phyloP scores from a whole-genome alignment of 2,329 filamentous ascomycete genomes.

The Hypoxylon sp. region DNA sequence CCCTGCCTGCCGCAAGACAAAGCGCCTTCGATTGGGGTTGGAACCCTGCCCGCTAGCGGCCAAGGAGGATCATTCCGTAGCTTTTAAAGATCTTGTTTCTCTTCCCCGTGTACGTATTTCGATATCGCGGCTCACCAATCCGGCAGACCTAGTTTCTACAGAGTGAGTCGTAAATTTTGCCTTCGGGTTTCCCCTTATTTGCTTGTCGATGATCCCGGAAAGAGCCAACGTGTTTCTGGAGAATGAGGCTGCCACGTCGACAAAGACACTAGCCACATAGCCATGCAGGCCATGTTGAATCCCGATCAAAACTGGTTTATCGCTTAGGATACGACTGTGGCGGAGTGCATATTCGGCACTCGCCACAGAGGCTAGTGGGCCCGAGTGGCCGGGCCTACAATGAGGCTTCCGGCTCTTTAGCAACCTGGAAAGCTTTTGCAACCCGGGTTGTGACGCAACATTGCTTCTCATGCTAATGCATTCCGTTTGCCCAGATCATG shows the following conservation, averaged over 20 bases:
- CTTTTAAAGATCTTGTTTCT: slow-evolving; percentile 38
- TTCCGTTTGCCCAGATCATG: slow-evolving; percentile 45
- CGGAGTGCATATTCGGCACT: slow-evolving; percentile 49
- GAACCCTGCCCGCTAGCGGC: slow-evolving; percentile 41
- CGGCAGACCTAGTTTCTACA: slow-evolving; percentile 28
- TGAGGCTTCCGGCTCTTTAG: slow-evolving; percentile 23
- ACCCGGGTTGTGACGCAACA: slow-evolving; percentile 39
- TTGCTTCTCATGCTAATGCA: slow-evolving; percentile 39
- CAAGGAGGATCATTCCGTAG: slow-evolving; percentile 47
- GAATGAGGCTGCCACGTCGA: slow-evolving; percentile 48
- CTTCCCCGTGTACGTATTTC: slow-evolving; percentile 24
- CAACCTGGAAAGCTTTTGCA: slow-evolving; percentile 37
- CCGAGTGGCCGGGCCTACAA: slow-evolving; percentile 35
- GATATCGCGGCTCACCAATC: slow-evolving; percentile 34
- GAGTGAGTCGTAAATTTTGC: slow-evolving; percentile 13
- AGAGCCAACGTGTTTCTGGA: slow-evolving; percentile 32
- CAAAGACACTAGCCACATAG: slow-evolving; percentile 46
- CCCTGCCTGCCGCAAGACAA: slow-evolving; percentile 45
- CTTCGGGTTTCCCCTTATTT: slow-evolving; percentile 20
- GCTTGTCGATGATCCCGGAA: slow-evolving; percentile 15
- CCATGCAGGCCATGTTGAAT: slow-evolving; percentile 46
- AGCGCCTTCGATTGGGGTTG: slow-evolving; percentile 51
- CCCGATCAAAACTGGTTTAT: slow-evolving; percentile 18
- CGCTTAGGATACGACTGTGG: slow-evolving; percentile 46
- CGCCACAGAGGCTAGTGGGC: slow-evolving; percentile 43